Evolutionary conservation across 164 flowering plant species (phyloP).

Genomic region (Vitis labrusca): DNA sequence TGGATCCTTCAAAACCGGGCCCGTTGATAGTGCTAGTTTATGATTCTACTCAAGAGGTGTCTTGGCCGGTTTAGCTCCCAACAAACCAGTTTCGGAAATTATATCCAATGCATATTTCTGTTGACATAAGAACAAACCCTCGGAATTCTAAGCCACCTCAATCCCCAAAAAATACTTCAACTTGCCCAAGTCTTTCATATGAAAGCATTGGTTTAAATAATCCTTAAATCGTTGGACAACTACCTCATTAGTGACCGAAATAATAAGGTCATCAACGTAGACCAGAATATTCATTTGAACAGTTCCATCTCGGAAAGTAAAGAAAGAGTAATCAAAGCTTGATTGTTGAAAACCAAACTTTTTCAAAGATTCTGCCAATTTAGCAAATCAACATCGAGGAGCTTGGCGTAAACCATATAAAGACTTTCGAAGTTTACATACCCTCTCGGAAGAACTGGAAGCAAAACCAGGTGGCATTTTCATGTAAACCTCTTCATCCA

Average conservation of each 20-base stretch:
- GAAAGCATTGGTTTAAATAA: conserved; percentile 1
- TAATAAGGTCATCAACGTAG: conserved; percentile 12
- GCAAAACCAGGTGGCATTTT: not conserved
- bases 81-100: not conserved
- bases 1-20: not conserved
- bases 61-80: not conserved
- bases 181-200: conserved; percentile 17
- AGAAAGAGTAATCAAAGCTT: conserved; percentile 10
- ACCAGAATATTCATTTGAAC: not conserved
- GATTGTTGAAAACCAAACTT: not conserved
- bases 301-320: not conserved
- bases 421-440: conserved; percentile 3
- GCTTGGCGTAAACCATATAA: conserved; percentile 1
- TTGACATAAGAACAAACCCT: conserved; percentile 8
- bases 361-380: not conserved
- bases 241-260: conserved; percentile 2
- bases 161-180: conserved; percentile 15
- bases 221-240: not conserved
- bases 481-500: conserved; percentile 4
- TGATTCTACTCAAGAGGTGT: not conserved
- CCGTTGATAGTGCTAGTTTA: not conserved
- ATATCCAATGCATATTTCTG: conserved; percentile 15
- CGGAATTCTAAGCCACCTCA: conserved; percentile 1
- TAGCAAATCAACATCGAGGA: not conserved
- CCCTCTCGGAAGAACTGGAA: not conserved